Percentiles rank a stretch among this genome's conserved stretches.
Evolutionary conservation across 1,284 basidiomycete genomes (phyloP).

Genomic region (Athelia psychrophila): DNA sequence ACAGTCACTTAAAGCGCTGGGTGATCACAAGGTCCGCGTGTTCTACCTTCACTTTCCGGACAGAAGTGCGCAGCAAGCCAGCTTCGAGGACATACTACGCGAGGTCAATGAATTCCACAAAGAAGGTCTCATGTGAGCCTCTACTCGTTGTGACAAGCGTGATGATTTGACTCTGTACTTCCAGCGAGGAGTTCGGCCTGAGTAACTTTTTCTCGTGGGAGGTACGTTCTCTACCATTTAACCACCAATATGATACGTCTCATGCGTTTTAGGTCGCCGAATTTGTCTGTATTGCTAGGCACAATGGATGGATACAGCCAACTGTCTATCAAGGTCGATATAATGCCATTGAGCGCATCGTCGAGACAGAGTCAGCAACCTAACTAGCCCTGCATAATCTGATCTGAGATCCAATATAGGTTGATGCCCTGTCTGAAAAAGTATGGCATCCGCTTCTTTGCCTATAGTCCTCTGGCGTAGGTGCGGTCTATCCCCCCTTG

Average conservation of each 20-base stretch:
- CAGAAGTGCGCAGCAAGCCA: constrained; percentile 12
- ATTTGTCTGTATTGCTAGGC: constrained; percentile 26
- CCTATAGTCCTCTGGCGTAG: constrained; percentile 43
- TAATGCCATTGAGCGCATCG: constrained; percentile 38
- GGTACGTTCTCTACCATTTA: constrained; percentile 13
- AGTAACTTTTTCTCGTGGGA: constrained; percentile 43
- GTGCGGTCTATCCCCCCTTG: constrained; percentile 8
- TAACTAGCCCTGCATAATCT: not conserved
- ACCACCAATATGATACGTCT: not conserved
- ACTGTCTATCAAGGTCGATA: constrained; percentile 31
- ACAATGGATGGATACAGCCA: constrained; percentile 32
- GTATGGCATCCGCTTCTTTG: constrained; percentile 24
- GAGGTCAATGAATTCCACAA: constrained; percentile 39
- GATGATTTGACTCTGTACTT: constrained; percentile 14
- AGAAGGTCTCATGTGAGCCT: constrained; percentile 36
- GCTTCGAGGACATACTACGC: constrained; percentile 32
- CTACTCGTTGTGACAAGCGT: not conserved
- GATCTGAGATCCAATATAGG: constrained; percentile 6
- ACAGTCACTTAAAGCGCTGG: constrained; percentile 18
- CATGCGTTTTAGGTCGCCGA: constrained; percentile 26
- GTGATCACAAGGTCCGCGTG: constrained; percentile 16
- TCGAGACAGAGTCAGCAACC: constrained; percentile 33
- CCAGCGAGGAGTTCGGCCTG: constrained; percentile 39
- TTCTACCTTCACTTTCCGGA: constrained; percentile 26
- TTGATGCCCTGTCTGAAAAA: constrained; percentile 43